Evolutionary conservation across 176 grass and related monocot species (phyloP), one percentile per base, ranked within the genome.

Genomic region (Oryza punctata): DNA sequence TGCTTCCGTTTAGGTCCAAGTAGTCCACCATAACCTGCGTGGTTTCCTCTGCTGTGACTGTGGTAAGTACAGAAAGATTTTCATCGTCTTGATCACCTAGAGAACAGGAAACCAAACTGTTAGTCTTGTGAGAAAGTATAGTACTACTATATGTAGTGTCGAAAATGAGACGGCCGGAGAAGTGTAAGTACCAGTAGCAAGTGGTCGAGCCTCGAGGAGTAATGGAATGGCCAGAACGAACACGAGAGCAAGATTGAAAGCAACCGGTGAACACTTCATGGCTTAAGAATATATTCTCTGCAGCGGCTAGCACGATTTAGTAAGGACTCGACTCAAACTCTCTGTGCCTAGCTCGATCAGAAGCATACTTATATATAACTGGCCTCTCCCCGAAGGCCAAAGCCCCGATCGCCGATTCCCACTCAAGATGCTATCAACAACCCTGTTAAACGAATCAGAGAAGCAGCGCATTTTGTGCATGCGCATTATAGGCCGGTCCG

Each of bases 181-280:
- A 6, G 2, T 19, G 15, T 18, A 5, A 26, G 7, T 30, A 64
- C n/a, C 52, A 57, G 37, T 69, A 21, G 30, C 45, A 70, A 81
- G 46, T 18, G 47, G 65, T 7, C 66, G 46, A 54, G 66, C 78
- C 46, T 81, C 29, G 18, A 57, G 52, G 7, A 69, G 29, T 0
- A 57, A 21, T 57, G 78, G 45, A 19, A 40, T 57, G 65, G 30
- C 12, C 21, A 57, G 46, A 12, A 59, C 6, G 65, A 80, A 24
- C 65, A 81, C 1, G 45, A 40, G 7, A 10, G 21, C 65, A 40
- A 81, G 46, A 29, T 10, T 81, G 78, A 50, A 57, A 81, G 78
- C 28, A 70, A 81, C 18, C 18, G 6, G 65, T 19, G n/a, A 37
- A 54, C 9, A 33, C 13, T 69, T 70, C 66, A 70, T 81, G 78